Base-by-base conservation (phyloP, 352 stramenopile genomes). In the Globisporangium apiculatum region DNA sequence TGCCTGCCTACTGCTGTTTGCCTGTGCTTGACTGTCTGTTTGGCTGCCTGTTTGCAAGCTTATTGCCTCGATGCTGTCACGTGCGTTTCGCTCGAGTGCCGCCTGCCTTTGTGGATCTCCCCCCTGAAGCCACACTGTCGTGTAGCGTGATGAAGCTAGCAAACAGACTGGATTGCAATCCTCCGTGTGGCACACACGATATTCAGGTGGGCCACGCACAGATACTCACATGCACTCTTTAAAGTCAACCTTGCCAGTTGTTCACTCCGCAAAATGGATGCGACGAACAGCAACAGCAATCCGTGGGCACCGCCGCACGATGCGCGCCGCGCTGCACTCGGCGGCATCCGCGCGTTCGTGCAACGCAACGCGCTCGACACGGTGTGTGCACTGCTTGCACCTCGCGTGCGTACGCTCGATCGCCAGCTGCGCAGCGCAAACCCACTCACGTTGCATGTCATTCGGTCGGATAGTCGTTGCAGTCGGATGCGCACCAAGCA, bases 311-410 rank as follows among this genome's bases (percentile, higher is more conserved):
- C 64, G 48, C 31, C 52, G 46, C 48, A 42, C 40, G 56, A 53
- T 8, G 50, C 48, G 11, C 62, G 69, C 35, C 68, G 59, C 15
- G 65, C 66, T 3, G 57, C 69, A 5, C 58, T 83, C 5, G 73
- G 76, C 53, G 65, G 69, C 0, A n/a, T 78, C 49, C 65, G 72
- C 52, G 63, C 61, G 1, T 78, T 83, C 50, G 69, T 73, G n/a
- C 36, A 64, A 51, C 71, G 69, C 46, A 65, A 81, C 43, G 48
- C 67, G 58, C 54, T 83, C 40, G 57, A 60, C 43, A 10, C 8
- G 12, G 5, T 49, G 12, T 10, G 17, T 57, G 1, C n/a, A 14
- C n/a, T n/a, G 8, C 14, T 48, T 57, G 9, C 11, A 8, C 38
- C 50, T 43, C 7, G 2, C 40, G 6, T 41, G 9, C 24, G 24